A percentile compares a stretch with the other conserved stretches of the same genome.
These are phyloP conservation scores for Polygonum aviculare DNA, from an alignment of 148 eudicot genomes.

Conservation along the genomic window DNA sequence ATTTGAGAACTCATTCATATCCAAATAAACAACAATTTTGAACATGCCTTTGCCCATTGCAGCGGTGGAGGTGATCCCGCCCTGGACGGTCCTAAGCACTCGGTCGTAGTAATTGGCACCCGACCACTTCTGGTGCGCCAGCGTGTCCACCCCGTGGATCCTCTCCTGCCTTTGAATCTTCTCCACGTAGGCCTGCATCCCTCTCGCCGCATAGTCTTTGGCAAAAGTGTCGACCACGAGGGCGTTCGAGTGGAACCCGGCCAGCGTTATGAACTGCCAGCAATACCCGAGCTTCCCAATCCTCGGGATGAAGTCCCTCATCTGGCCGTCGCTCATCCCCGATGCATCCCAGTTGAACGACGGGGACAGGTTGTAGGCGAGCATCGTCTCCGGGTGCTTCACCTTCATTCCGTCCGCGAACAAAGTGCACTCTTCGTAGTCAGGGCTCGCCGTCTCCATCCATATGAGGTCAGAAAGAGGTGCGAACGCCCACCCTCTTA, in stretches of 20 bases:
- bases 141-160: conserved; percentile 57
- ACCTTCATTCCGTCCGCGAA: conserved; percentile 52
- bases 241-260: conserved; percentile 75
- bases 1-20: not conserved
- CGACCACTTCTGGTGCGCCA: conserved; percentile 89
- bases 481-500: conserved; percentile 73
- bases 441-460: conserved; percentile 77
- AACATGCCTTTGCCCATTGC: conserved; percentile 78
- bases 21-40: not conserved
- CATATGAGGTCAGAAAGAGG: conserved; percentile 47
- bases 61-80: conserved; percentile 82
- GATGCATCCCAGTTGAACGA: conserved; percentile 92
- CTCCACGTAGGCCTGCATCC: conserved; percentile 83
- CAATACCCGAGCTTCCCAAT: conserved; percentile 59
- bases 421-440: conserved; percentile 50
- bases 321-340: conserved; percentile 60
- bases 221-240: conserved; percentile 66
- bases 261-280: conserved; percentile 81
- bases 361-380: conserved; percentile 72
- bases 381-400: conserved; percentile 47
- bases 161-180: conserved; percentile 74
- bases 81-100: conserved; percentile 76
- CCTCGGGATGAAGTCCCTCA: conserved; percentile 67
- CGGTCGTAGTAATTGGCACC: conserved; percentile 83
- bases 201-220: conserved; percentile 52